Evolutionary conservation across 768 basidiomycete genomes (phyloP).

Genomic region (Hydnomerulius pinastri): DNA sequence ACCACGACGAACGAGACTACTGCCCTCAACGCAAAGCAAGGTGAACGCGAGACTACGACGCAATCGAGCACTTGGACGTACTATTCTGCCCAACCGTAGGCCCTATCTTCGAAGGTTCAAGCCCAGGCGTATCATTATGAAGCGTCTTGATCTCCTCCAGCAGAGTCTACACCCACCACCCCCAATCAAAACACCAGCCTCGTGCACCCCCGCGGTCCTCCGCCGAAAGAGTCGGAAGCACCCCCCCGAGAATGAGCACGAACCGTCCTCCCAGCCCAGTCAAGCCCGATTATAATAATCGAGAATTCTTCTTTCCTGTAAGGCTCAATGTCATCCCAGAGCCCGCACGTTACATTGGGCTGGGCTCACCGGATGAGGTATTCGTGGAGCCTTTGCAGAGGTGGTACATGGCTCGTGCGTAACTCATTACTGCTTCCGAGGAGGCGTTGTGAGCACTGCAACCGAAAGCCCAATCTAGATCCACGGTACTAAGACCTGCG

Average conservation of each 20-base stretch:
- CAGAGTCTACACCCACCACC: constrained; percentile 77
- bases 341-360: no score
- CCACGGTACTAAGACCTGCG: no score
- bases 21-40: constrained; percentile 40
- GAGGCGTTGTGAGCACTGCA: no score
- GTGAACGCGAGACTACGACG: no score
- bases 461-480: no score
- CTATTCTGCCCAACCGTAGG: constrained; percentile 97
- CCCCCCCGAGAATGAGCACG: constrained; percentile 8
- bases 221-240: no score
- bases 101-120: constrained; percentile 84
- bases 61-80: constrained; percentile 39
- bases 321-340: not conserved
- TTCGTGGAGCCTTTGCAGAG: constrained; percentile 86
- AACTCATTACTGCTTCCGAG: no score
- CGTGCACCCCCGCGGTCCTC: no score
- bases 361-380: constrained; percentile 71
- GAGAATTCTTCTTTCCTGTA: constrained; percentile 81
- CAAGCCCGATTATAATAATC: constrained; percentile 89
- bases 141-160: constrained; percentile 90
- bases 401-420: constrained; percentile 93
- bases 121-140: constrained; percentile 79
- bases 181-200: no score
- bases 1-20: constrained; percentile 59
- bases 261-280: constrained; percentile 88